Percentiles rank a stretch among this genome's conserved stretches.
Evolutionary conservation across 129 eudicot species (phyloP).

Genomic region (Scalesia atractyloides): DNA sequence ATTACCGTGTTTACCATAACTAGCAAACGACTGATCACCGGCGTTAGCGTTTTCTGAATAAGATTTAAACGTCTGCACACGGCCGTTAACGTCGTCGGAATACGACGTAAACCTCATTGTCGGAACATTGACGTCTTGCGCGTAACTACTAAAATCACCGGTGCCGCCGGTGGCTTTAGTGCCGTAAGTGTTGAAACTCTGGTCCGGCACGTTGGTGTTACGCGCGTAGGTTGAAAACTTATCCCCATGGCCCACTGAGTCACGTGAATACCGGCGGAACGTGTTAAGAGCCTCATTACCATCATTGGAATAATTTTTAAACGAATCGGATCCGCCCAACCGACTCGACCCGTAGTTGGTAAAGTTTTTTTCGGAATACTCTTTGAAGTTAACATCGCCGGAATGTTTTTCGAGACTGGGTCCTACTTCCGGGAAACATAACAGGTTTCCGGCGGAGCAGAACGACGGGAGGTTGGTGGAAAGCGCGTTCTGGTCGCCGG

Average conservation of each 20-base stretch:
- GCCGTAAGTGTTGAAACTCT: conserved; percentile 72
- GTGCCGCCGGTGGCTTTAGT: conserved; percentile 76
- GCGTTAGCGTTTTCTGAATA: conserved; percentile 63
- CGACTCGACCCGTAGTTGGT: conserved; percentile 78
- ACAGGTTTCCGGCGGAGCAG: conserved; percentile 71
- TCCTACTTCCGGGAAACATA: conserved; percentile 72
- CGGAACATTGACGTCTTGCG: conserved; percentile 56
- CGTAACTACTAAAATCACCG: conserved; percentile 56
- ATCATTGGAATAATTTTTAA: conserved; percentile 58
- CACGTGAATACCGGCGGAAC: conserved; percentile 86
- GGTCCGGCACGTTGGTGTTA: conserved; percentile 61
- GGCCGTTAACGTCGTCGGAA: conserved; percentile 69
- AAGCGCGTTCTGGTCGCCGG: conserved; percentile 54
- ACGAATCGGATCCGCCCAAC: conserved; percentile 58
- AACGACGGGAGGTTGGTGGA: conserved; percentile 59
- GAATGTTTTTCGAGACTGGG: conserved; percentile 68
- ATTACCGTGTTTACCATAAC: conserved; percentile 77
- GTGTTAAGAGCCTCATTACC: conserved; percentile 56
- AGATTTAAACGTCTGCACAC: conserved; percentile 42
- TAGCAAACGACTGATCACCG: conserved; percentile 61
- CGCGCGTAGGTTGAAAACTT: conserved; percentile 63
- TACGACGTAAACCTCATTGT: conserved; percentile 75
- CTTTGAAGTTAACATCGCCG: conserved; percentile 45
- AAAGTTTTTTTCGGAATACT: conserved; percentile 58
- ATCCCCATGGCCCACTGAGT: conserved; percentile 71